Percentiles rank a stretch among this genome's conserved stretches.
phyloP scores from a whole-genome alignment of 805 yeast species.

The Cyberlindnera sargentensis region DNA sequence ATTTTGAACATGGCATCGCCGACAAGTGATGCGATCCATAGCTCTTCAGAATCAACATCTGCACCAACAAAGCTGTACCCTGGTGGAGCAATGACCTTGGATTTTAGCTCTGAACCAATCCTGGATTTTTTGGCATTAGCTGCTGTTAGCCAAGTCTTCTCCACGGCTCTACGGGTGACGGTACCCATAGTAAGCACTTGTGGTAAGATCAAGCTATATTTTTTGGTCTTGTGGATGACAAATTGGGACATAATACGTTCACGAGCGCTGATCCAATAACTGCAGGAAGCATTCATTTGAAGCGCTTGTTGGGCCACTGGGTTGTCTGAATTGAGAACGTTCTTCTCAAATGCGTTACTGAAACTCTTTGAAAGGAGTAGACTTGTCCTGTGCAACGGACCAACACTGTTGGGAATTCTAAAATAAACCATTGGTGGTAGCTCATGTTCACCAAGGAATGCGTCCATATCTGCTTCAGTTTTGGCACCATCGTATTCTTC shows the following conservation, averaged over 20 bases:
- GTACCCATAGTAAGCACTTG: slow-evolving; percentile 91
- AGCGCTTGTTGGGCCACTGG: slow-evolving; percentile 72
- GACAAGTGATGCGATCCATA: slow-evolving; percentile 94
- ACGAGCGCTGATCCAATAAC: slow-evolving; percentile 92
- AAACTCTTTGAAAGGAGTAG: slow-evolving; percentile 74
- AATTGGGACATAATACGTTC: slow-evolving; percentile 80
- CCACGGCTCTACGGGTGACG: slow-evolving; percentile 92
- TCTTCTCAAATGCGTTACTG: slow-evolving; percentile 63
- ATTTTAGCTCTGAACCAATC: slow-evolving; percentile 89
- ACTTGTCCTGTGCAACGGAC: slow-evolving; percentile 66
- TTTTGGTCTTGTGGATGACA: slow-evolving; percentile 52
- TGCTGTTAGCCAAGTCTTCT: slow-evolving; percentile 96
- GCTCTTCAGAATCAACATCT: slow-evolving; percentile 96
- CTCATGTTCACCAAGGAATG: slow-evolving; percentile 2
- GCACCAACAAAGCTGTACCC: slow-evolving; percentile 96
- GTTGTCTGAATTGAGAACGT: slow-evolving; percentile 61
- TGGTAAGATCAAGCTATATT: slow-evolving; percentile 60
- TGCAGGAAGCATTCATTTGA: slow-evolving; percentile 66
- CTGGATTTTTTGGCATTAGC: slow-evolving; percentile 83
- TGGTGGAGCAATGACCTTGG: slow-evolving; percentile 76
- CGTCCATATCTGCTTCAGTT: slow-evolving; percentile 2
- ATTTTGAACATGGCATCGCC: slow-evolving; percentile 86
- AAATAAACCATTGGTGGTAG: slow-evolving; percentile 32
- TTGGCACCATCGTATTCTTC: slow-evolving; percentile 1
- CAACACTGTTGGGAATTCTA: slow-evolving; percentile 85